These are phyloP conservation scores for Paraphaeosphaeria minitans DNA, from an alignment of 2,329 filamentous ascomycete species.

Conservation along the genomic window DNA sequence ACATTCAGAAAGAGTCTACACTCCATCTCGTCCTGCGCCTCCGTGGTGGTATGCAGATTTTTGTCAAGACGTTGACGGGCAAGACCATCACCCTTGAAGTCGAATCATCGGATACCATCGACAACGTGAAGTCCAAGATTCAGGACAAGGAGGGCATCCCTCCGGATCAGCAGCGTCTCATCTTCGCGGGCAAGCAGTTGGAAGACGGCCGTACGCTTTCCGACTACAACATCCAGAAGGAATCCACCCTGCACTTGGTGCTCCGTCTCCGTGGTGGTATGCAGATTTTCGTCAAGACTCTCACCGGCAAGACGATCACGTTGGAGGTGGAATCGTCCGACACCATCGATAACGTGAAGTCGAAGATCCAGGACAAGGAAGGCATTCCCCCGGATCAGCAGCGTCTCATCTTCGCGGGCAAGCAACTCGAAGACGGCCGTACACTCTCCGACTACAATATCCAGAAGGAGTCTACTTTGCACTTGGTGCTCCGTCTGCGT, in stretches of 20 bases:
- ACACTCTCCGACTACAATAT: slow-evolving; percentile 97
- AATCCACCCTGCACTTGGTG: slow-evolving; percentile 82
- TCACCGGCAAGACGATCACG: slow-evolving; percentile 89
- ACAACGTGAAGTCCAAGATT: slow-evolving; percentile 97
- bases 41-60: slow-evolving; percentile 68
- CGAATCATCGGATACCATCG: slow-evolving; percentile 81
- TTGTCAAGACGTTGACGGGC: slow-evolving; percentile 65
- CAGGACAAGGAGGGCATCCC: slow-evolving; percentile 98
- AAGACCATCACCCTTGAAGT: slow-evolving; percentile 72
- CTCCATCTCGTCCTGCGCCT: slow-evolving; percentile 78
- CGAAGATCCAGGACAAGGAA: slow-evolving; percentile 78
- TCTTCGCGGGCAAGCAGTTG: slow-evolving; percentile 95
- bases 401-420: slow-evolving; percentile 89
- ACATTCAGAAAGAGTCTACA: slow-evolving; percentile 67
- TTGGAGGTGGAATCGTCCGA: slow-evolving; percentile 87
- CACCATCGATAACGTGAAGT: slow-evolving; percentile 93
- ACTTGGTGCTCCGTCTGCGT: slow-evolving; percentile 67
- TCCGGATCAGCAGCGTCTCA: slow-evolving; percentile 92
- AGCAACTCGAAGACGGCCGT: slow-evolving; percentile 90
- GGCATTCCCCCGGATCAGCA: slow-evolving; percentile 95
- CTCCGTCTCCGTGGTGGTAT: slow-evolving; percentile 85
- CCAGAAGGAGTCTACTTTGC: slow-evolving; percentile 72
- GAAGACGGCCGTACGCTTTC: slow-evolving; percentile 90
- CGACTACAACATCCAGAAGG: slow-evolving; percentile 97
- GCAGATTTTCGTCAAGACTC: slow-evolving; percentile 63